Base-by-base conservation (phyloP, 208 protist genomes). In the Endotrypanum monterogeii region DNA sequence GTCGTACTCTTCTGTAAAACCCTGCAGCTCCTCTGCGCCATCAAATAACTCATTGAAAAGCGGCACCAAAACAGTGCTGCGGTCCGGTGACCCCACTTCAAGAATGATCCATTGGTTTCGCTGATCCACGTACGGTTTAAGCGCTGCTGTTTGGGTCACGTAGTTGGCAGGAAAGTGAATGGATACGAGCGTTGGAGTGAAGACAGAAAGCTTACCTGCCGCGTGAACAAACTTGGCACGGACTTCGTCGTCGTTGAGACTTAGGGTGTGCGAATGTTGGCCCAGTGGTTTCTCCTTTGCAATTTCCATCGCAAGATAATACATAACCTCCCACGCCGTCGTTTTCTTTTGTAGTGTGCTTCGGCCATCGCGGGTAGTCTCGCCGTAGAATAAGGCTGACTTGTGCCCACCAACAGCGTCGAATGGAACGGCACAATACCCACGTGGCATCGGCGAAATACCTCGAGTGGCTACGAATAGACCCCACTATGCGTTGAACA, bases 261-360 rank as follows among this genome's bases (percentile, higher is more conserved):
- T n/a, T 18, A 4, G 35, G 54, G 48, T 51, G 30, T 1, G 14
- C 20, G 63, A 4, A 7, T 11, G 16, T 25, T 51, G 48, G 9
- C n/a, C 39, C 0, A 28, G 8, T 48, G 46, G 44, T 20, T 60
- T 46, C 37, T 69, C 74, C 55, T 71, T 79, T 41, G 79, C 35
- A 55, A 86, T 51, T 60, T 73, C 62, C 76, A 87, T 82, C 1
- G 73, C 85, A 5, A 86, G 44, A 78, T 95, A 93, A 78, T 85
- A 87, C 14, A 94, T 69, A 7, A 90, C 74, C 66, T 95, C 91
- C 91, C 91, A 94, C 37, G 77, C 86, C 7, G 87, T 95, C 14
- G 84, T 85, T 32, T 63, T 73, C 72, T 95, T 95, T 46, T 73
- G 73, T 23, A 95, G 82, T 1, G 91, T 95, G 54, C 52, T 79